Conservation (phyloP, 164 flowering plant species). For the Chloranthus sessilifolius region DNA sequence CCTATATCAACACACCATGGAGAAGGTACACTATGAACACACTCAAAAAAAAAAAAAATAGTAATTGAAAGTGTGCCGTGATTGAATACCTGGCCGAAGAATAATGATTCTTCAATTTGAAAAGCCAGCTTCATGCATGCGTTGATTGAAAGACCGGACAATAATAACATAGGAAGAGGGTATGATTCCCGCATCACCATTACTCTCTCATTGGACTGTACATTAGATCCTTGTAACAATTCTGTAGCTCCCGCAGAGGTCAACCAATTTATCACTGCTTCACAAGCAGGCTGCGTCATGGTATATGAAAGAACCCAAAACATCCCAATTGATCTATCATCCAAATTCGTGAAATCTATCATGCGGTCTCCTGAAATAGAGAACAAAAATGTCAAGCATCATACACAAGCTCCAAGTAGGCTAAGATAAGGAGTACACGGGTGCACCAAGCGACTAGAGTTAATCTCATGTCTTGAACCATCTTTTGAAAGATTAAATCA, state of each 20-base stretch:
- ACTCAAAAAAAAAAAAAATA: no score
- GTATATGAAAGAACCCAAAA: constrained; percentile 99
- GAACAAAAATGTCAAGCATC: not conserved
- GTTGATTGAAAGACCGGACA: constrained; percentile 88
- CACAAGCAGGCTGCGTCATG: constrained; percentile 94
- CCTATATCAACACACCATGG: no score
- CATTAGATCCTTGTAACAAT: constrained; percentile 49
- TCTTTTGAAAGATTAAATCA: no score
- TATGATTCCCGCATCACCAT: constrained; percentile 75
- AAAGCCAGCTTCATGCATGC: constrained; percentile 63
- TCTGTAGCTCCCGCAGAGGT: constrained; percentile 76
- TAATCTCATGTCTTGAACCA: no score
- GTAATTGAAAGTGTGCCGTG: not conserved
- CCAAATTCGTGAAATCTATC: constrained; percentile 88
- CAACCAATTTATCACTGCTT: constrained; percentile 80
- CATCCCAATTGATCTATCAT: constrained; percentile 96
- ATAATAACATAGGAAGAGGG: constrained; percentile 82
- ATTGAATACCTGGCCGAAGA: constrained; percentile 67
- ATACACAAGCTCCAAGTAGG: no score
- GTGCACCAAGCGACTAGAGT: no score
- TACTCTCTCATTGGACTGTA: constrained; percentile 77
- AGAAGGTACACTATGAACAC: no score
- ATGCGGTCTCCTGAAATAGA: constrained; percentile 67
- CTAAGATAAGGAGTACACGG: no score
- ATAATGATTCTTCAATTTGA: constrained; percentile 87